These are phyloP conservation scores for Sclerotiophoma versabilis DNA, from an alignment of 2,329 filamentous ascomycete genomes.

Conservation along the genomic window DNA sequence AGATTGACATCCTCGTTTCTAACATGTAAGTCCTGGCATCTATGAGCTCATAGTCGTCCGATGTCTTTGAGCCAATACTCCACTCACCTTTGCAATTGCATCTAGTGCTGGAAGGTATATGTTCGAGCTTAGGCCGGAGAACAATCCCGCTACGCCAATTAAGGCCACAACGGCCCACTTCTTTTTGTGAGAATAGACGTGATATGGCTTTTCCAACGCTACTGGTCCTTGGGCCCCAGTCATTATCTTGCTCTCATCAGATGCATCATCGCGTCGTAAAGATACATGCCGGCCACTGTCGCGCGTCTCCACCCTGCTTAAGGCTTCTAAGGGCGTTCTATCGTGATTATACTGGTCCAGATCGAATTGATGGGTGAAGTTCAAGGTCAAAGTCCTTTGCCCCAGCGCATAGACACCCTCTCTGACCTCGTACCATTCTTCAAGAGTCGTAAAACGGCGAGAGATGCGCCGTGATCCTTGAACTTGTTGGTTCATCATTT, in stretches of 20 bases:
- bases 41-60: background rate
- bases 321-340: background rate
- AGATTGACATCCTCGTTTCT: conserved; percentile 37
- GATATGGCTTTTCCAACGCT: background rate
- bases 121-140: conserved; percentile 55
- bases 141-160: conserved; percentile 51
- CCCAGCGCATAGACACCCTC: conserved; percentile 19
- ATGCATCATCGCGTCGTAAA: no score
- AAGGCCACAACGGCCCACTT: conserved; percentile 23
- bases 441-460: conserved; percentile 26
- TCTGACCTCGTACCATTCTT: conserved; percentile 25
- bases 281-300: no score
- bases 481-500: no score
- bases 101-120: conserved; percentile 57
- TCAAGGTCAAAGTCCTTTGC: conserved; percentile 9
- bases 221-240: no score
- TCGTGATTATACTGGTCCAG: background rate
- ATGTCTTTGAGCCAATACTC: background rate
- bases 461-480: conserved; percentile 1
- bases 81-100: conserved; percentile 25
- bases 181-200: background rate
- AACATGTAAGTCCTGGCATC: conserved; percentile 41
- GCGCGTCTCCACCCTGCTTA: background rate
- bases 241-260: no score
- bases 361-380: background rate